Percentiles rank a stretch among this genome's conserved stretches.
Evolutionary conservation across 345 rosid genomes (phyloP).

Genomic region (Dimocarpus longan): DNA sequence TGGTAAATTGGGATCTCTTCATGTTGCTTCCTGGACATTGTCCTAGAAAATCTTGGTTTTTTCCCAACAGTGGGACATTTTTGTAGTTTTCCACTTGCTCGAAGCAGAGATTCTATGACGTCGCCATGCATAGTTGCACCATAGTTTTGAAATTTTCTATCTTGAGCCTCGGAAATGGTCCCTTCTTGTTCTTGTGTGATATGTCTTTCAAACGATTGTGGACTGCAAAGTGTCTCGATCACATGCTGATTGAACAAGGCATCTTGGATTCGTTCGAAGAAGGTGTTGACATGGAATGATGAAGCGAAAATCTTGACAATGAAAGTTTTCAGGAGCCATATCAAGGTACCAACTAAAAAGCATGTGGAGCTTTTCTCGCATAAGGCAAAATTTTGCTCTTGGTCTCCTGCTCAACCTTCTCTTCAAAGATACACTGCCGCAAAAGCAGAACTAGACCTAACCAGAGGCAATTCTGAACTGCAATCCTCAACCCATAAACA

Average conservation of each 20-base stretch:
- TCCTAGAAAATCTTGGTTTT: constrained; percentile 11
- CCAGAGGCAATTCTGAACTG: constrained; percentile 49
- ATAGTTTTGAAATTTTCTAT: background rate
- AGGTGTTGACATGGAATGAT: constrained; percentile 46
- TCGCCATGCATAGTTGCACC: background rate
- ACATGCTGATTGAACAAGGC: constrained; percentile 50
- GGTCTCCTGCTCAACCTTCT: constrained; percentile 32
- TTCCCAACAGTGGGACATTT: constrained; percentile 19
- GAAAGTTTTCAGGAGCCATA: constrained; percentile 53
- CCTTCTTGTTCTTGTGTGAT: constrained; percentile 7
- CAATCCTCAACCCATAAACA: constrained; percentile 46
- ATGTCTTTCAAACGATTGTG: constrained; percentile 25
- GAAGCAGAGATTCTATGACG: constrained; percentile 28
- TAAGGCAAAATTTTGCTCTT: constrained; percentile 38
- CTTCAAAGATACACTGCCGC: constrained; percentile 36
- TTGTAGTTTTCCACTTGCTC: background rate
- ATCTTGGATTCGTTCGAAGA: constrained; percentile 56
- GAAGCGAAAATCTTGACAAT: constrained; percentile 53
- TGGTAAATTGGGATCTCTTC: constrained; percentile 35
- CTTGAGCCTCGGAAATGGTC: background rate
- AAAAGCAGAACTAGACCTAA: constrained; percentile 41
- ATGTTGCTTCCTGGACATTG: constrained; percentile 23
- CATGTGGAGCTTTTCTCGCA: constrained; percentile 43
- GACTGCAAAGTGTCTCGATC: constrained; percentile 41
- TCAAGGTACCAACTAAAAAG: constrained; percentile 40